phyloP scores from a whole-genome alignment of 768 basidiomycete species.

The Kwoniella botswanensis region DNA sequence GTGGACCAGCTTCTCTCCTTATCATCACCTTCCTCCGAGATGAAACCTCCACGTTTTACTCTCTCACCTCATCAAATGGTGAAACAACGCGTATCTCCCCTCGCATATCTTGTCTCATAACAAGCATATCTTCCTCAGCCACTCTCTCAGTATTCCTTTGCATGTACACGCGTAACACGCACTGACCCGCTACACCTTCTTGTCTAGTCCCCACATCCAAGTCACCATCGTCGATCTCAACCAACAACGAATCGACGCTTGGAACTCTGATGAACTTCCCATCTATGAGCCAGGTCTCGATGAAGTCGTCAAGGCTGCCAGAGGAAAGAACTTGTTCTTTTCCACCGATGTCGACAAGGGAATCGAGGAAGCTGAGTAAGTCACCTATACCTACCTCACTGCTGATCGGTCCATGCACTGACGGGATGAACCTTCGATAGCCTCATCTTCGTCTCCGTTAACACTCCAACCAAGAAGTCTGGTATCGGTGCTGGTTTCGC shows the following conservation, averaged over 20 bases:
- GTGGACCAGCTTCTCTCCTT: background rate
- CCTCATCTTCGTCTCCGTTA: constrained; percentile 97
- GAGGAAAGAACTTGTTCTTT: constrained; percentile 97
- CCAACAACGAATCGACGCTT: constrained; percentile 89
- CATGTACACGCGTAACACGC: background rate
- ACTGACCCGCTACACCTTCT: background rate
- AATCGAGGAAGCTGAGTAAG: constrained; percentile 83
- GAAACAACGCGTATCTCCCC: constrained; percentile 3
- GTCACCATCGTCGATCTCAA: constrained; percentile 99
- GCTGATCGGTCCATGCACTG: constrained; percentile 5
- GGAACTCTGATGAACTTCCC: constrained; percentile 86
- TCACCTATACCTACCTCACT: constrained; percentile 5
- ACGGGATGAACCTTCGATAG: constrained; percentile 24
- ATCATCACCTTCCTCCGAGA: constrained; percentile 3
- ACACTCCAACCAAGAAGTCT: constrained; percentile 97
- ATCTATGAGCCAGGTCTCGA: constrained; percentile 98
- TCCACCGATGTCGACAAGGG: constrained; percentile 90
- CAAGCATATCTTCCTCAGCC: background rate
- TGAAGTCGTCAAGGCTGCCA: constrained; percentile 81
- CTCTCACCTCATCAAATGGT: background rate
- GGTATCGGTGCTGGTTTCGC: constrained; percentile 98
- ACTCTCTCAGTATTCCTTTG: background rate
- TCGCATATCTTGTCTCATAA: background rate
- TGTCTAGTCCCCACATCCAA: constrained; percentile 70
- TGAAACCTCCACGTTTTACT: background rate